Evolutionary conservation across 1,284 basidiomycete species (phyloP).

Genomic region (Grifola frondosa): DNA sequence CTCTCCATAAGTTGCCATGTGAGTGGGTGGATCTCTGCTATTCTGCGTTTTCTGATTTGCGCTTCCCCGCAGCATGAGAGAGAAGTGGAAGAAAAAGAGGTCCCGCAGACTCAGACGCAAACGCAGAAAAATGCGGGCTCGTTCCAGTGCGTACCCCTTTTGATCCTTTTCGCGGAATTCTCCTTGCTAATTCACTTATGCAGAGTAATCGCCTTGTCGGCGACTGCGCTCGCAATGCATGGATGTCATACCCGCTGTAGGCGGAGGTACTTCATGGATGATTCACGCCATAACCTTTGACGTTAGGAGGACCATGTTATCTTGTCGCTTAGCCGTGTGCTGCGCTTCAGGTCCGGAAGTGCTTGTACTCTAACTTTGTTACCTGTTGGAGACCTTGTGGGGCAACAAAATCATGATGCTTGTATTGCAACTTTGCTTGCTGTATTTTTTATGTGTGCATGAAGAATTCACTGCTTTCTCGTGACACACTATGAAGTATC

Average conservation of each 20-base stretch:
- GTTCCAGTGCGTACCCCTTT: slow-evolving; percentile 69
- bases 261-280: slow-evolving; percentile 17
- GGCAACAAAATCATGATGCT: slow-evolving; percentile 22
- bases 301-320: slow-evolving; percentile 15
- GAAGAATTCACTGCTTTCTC: too few species aligned
- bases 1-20: slow-evolving; percentile 36
- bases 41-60: slow-evolving; percentile 7
- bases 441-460: slow-evolving; percentile 2
- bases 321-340: slow-evolving; percentile 26
- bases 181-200: slow-evolving; percentile 3
- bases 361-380: slow-evolving; percentile 20
- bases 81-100: slow-evolving; percentile 92
- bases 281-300: slow-evolving; percentile 15
- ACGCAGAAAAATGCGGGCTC: slow-evolving; percentile 89
- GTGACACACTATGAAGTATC: too few species aligned
- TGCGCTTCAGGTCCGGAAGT: slow-evolving; percentile 23
- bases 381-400: slow-evolving; percentile 19
- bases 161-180: neutral
- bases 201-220: slow-evolving; percentile 36
- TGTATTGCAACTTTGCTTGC: slow-evolving; percentile 21
- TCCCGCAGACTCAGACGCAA: slow-evolving; percentile 85
- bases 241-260: slow-evolving; percentile 22
- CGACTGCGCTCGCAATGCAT: slow-evolving; percentile 31
- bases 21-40: slow-evolving; percentile 12
- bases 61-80: slow-evolving; percentile 64